Percentiles rank a stretch among this genome's conserved stretches.
phyloP scores from a whole-genome alignment of 176 grass and related monocot species.

The Juncus inflexus region DNA sequence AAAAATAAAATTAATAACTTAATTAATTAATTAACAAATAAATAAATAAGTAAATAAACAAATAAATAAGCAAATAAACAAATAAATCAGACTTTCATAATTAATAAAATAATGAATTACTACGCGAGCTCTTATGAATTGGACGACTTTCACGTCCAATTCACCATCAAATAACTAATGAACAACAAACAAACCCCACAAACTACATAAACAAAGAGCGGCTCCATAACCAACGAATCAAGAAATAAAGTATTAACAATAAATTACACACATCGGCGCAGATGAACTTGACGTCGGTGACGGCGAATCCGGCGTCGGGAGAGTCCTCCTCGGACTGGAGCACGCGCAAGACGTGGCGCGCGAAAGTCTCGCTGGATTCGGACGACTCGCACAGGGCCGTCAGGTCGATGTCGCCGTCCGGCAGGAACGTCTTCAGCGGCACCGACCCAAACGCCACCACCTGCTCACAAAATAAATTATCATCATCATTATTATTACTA shows the following conservation, averaged over 20 bases:
- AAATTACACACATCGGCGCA: constrained; percentile 90
- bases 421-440: constrained; percentile 93
- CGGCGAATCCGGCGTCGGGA: constrained; percentile 52
- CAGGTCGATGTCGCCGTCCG: constrained; percentile 92
- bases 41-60: not conserved
- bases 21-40: not conserved
- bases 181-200: too few relatives aligned
- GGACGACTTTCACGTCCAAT: too few relatives aligned
- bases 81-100: too few relatives aligned
- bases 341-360: constrained; percentile 43
- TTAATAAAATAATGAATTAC: too few relatives aligned
- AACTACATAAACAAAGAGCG: too few relatives aligned
- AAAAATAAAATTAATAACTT: too few relatives aligned
- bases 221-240: not conserved
- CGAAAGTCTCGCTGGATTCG: constrained; percentile 39
- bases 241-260: constrained; percentile 15
- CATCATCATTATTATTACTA: too few relatives aligned
- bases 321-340: constrained; percentile 55
- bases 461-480: constrained; percentile 19
- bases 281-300: constrained; percentile 58
- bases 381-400: constrained; percentile 49
- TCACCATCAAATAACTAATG: too few relatives aligned
- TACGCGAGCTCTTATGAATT: too few relatives aligned
- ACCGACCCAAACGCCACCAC: constrained; percentile 83
- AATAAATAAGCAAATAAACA: too few relatives aligned